phyloP scores from a whole-genome alignment of 495 filamentous ascomycete genomes.

The Aspergillus incahuasiensis region DNA sequence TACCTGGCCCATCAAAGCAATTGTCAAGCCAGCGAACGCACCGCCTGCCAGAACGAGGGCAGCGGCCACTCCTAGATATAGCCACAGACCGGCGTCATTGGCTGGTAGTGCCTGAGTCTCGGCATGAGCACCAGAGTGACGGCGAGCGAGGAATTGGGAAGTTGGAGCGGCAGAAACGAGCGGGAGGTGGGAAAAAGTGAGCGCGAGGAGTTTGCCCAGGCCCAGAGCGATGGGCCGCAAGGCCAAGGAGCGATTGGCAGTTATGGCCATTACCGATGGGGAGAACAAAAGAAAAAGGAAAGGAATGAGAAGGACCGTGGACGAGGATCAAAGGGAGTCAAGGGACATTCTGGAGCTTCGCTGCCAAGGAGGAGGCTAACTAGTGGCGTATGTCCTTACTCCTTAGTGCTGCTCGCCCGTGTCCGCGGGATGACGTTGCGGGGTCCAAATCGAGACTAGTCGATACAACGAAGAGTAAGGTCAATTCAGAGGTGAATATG shows the following conservation, averaged over 20 bases:
- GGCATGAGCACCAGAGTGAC: neutral
- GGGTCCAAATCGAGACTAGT: neutral
- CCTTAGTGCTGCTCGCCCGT: neutral
- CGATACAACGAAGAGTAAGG: neutral
- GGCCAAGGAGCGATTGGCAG: constrained; percentile 32
- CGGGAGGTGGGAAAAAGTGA: constrained; percentile 41
- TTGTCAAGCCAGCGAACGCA: constrained; percentile 94
- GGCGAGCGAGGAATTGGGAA: constrained; percentile 20
- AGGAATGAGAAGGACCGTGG: constrained; percentile 5
- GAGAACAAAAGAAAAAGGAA: constrained; percentile 9
- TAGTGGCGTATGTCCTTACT: constrained; percentile 2
- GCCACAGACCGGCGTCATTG: constrained; percentile 59
- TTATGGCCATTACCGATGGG: constrained; percentile 29
- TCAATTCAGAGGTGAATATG: neutral
- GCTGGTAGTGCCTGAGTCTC: constrained; percentile 35
- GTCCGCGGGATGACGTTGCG: neutral
- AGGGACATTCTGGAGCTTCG: constrained; percentile 7
- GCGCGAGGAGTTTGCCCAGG: constrained; percentile 45
- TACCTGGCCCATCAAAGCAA: constrained; percentile 66
- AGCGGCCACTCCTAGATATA: constrained; percentile 63
- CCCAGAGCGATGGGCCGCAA: constrained; percentile 42
- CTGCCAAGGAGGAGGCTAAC: constrained; percentile 4
- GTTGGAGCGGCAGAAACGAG: constrained; percentile 39
- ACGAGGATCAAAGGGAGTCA: neutral
- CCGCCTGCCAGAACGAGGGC: constrained; percentile 81